Conservation (phyloP, 2,329 filamentous ascomycete genomes). For the Colletotrichum plurivorum region DNA sequence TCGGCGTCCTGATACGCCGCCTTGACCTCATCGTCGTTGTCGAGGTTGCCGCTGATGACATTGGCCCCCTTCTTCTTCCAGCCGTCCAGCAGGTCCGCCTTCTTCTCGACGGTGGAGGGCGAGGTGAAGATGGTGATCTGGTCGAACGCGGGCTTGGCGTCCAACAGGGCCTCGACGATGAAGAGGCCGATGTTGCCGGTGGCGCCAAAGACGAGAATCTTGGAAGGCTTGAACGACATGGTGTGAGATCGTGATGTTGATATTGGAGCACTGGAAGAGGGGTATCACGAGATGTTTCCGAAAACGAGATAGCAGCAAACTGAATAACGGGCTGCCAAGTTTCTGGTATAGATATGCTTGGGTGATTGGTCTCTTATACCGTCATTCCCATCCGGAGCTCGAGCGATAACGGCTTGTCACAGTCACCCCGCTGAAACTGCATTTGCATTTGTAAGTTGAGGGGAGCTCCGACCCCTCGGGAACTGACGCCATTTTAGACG, state of each 20-base stretch:
- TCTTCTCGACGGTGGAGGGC: slow-evolving; percentile 36
- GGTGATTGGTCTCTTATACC: slow-evolving; percentile 15
- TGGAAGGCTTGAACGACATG: slow-evolving; percentile 31
- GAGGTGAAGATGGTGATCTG: slow-evolving; percentile 53
- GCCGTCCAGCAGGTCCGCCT: slow-evolving; percentile 41
- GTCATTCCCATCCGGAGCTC: neutral
- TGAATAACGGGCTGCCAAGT: no score
- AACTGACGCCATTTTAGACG: slow-evolving; percentile 34
- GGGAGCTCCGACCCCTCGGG: slow-evolving; percentile 13
- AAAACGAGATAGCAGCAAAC: no score
- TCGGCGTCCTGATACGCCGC: slow-evolving; percentile 72
- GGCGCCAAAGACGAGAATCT: slow-evolving; percentile 51
- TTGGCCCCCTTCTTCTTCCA: slow-evolving; percentile 44
- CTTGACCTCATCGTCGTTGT: slow-evolving; percentile 58
- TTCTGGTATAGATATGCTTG: no score
- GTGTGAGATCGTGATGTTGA: slow-evolving; percentile 1
- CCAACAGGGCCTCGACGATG: slow-evolving; percentile 55
- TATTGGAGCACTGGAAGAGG: neutral
- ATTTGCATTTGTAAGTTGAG: slow-evolving; percentile 23
- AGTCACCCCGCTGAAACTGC: slow-evolving; percentile 31
- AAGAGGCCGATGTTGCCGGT: slow-evolving; percentile 59
- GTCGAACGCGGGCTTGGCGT: slow-evolving; percentile 51
- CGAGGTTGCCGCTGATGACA: slow-evolving; percentile 54
- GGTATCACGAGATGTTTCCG: neutral
- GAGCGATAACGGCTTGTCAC: slow-evolving; percentile 26